Conservation (phyloP, 1,284 basidiomycete species). For the Ustilago trichophora region DNA sequence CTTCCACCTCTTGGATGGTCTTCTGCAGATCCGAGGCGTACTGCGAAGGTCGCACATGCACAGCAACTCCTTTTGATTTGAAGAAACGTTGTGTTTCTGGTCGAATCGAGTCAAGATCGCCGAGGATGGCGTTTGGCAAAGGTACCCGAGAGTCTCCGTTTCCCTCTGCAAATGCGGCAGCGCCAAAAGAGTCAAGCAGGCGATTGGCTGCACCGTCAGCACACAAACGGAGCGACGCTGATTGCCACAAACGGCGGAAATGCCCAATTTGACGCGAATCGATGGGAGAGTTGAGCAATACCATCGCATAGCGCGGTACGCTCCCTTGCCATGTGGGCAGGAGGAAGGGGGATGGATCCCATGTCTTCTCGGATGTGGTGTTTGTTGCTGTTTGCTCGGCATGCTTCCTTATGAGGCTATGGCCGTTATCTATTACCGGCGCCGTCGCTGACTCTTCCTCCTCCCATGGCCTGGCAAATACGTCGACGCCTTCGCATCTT, state of each 20-base stretch:
- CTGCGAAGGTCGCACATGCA: slow-evolving; percentile 78
- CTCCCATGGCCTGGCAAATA: slow-evolving; percentile 30
- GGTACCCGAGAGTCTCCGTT: slow-evolving; percentile 2
- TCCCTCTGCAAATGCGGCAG: slow-evolving; percentile 42
- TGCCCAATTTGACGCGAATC: slow-evolving; percentile 29
- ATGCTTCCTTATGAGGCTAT: slow-evolving; percentile 27
- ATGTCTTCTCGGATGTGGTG: not conserved
- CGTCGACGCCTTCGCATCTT: not conserved
- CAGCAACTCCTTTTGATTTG: slow-evolving; percentile 74
- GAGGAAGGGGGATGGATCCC: slow-evolving; percentile 28
- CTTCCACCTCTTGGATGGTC: slow-evolving; percentile 75
- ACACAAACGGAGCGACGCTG: slow-evolving; percentile 70
- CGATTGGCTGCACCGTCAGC: slow-evolving; percentile 95
- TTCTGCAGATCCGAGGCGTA: slow-evolving; percentile 95
- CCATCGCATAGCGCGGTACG: slow-evolving; percentile 36
- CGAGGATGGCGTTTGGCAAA: slow-evolving; percentile 85
- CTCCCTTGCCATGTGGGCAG: slow-evolving; percentile 3
- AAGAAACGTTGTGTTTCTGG: slow-evolving; percentile 80
- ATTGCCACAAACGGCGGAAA: slow-evolving; percentile 44
- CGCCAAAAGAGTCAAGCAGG: slow-evolving; percentile 74
- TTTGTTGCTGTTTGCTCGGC: not conserved
- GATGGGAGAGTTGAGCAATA: slow-evolving; percentile 55
- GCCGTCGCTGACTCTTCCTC: too few relatives aligned
- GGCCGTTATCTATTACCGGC: not conserved
- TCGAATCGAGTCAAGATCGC: slow-evolving; percentile 89